phyloP scores from a whole-genome alignment of 2,329 filamentous ascomycete genomes.

The Ceratocystis alfenasii region DNA sequence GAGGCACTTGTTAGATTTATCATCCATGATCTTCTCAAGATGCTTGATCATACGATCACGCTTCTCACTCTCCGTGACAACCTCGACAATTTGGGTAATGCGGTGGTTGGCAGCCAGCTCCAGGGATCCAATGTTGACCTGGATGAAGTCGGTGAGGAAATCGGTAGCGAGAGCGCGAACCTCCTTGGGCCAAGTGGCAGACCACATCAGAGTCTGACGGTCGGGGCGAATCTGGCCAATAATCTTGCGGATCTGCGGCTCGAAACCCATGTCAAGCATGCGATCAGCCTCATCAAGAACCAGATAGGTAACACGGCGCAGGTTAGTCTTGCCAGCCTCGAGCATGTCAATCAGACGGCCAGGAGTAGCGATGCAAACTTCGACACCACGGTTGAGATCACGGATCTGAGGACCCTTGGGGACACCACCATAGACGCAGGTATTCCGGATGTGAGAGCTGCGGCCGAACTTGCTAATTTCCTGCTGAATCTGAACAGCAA shows the following conservation, averaged over 20 bases:
- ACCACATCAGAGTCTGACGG: constrained; percentile 99
- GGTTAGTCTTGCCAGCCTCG: constrained; percentile 93
- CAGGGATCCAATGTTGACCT: constrained; percentile 96
- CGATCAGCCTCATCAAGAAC: constrained; percentile 98
- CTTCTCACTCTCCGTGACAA: constrained; percentile 94
- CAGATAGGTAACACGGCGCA: constrained; percentile 93
- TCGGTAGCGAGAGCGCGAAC: constrained; percentile 83
- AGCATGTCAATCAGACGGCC: constrained; percentile 98
- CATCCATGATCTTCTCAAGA: constrained; percentile 94
- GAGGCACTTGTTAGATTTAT: constrained; percentile 87
- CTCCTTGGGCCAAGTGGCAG: constrained; percentile 97
- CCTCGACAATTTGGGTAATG: constrained; percentile 95
- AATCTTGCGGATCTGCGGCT: constrained; percentile 98
- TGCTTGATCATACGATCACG: constrained; percentile 95
- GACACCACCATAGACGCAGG: constrained; percentile 97
- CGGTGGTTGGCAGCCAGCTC: constrained; percentile 94
- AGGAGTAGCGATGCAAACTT: constrained; percentile 96
- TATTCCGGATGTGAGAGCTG: constrained; percentile 95
- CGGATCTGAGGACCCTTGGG: constrained; percentile 95
- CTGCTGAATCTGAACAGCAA: constrained; percentile 96
- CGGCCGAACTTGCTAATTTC: constrained; percentile 98
- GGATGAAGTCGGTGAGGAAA: constrained; percentile 90
- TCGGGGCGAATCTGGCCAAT: constrained; percentile 95
- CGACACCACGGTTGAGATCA: constrained; percentile 85
- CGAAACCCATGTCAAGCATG: constrained; percentile 99